Percentiles rank a stretch among this genome's conserved stretches.
phyloP scores from a whole-genome alignment of 495 filamentous ascomycete species.

The Penicillium macrosclerotiorum region DNA sequence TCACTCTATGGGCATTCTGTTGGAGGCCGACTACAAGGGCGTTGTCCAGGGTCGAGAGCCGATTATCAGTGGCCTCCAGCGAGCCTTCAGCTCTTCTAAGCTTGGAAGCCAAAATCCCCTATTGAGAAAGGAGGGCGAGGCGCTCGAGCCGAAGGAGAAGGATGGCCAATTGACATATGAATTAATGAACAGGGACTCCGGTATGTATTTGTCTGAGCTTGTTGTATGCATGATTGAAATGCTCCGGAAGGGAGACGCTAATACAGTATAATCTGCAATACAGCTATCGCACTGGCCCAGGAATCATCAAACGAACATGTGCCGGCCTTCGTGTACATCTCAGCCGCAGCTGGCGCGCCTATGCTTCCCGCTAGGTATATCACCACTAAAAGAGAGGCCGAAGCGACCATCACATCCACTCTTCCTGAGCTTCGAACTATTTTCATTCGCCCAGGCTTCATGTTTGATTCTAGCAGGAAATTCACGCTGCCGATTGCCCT shows the following conservation, averaged over 20 bases:
- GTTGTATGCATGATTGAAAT: neutral
- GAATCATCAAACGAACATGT: slow-evolving; percentile 66
- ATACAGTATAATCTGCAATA: slow-evolving; percentile 7
- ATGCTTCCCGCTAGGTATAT: slow-evolving; percentile 84
- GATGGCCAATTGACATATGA: slow-evolving; percentile 89
- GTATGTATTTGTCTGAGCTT: slow-evolving; percentile 32
- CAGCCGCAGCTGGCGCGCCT: slow-evolving; percentile 80
- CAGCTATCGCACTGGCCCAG: slow-evolving; percentile 74
- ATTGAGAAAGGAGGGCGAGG: slow-evolving; percentile 51
- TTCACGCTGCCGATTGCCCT: slow-evolving; percentile 85
- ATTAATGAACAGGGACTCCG: slow-evolving; percentile 91
- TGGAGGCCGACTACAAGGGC: slow-evolving; percentile 97
- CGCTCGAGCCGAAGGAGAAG: slow-evolving; percentile 59
- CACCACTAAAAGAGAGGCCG: slow-evolving; percentile 87
- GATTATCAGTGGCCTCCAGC: slow-evolving; percentile 66
- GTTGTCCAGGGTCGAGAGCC: slow-evolving; percentile 80
- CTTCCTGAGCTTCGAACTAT: slow-evolving; percentile 74
- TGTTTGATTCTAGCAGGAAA: slow-evolving; percentile 79
- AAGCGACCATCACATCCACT: slow-evolving; percentile 66
- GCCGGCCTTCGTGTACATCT: slow-evolving; percentile 77
- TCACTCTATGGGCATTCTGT: slow-evolving; percentile 91
- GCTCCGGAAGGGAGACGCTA: slow-evolving; percentile 12
- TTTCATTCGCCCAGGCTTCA: slow-evolving; percentile 81
- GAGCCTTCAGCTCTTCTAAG: slow-evolving; percentile 70
- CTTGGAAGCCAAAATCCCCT: slow-evolving; percentile 67